phyloP scores from a whole-genome alignment of 108 stramenopile species.

The Cylindrotheca fusiformis region DNA sequence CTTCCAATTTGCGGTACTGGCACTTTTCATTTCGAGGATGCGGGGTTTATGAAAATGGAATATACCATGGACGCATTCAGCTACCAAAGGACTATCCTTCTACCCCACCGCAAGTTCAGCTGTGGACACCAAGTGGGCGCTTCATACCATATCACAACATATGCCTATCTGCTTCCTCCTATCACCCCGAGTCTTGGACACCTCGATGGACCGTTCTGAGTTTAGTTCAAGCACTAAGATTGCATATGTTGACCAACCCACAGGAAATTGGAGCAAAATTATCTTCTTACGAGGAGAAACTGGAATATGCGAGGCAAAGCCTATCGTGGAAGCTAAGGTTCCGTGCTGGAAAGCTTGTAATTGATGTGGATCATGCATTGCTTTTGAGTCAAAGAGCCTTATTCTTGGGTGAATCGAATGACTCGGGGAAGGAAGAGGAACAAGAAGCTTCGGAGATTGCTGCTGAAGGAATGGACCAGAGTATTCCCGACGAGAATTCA shows the following conservation, averaged over 20 bases:
- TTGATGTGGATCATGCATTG: constrained; percentile 25
- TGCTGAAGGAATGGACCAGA: background rate
- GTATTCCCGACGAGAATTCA: no score
- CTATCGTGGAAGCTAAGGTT: constrained; percentile 39
- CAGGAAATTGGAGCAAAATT: constrained; percentile 82
- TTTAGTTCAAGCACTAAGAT: constrained; percentile 63
- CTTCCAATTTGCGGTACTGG: constrained; percentile 75
- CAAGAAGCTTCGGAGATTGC: no score
- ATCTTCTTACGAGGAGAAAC: constrained; percentile 35
- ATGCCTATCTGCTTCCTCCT: constrained; percentile 81
- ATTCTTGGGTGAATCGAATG: no score
- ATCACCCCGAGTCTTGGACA: constrained; percentile 90
- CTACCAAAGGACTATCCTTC: constrained; percentile 85
- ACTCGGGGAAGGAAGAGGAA: no score
- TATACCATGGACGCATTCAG: constrained; percentile 85
- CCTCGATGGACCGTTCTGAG: constrained; percentile 76
- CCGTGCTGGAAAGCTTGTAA: constrained; percentile 11
- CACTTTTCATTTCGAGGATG: constrained; percentile 83
- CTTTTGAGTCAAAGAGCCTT: constrained; percentile 21
- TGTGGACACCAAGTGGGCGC: constrained; percentile 85
- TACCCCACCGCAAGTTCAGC: constrained; percentile 79
- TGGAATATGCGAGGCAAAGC: constrained; percentile 47
- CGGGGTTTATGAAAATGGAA: constrained; percentile 60
- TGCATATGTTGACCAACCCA: constrained; percentile 80
- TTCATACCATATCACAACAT: constrained; percentile 70